Base-by-base conservation (phyloP, 2,329 filamentous ascomycete species). In the Simplicillium aogashimaense region DNA sequence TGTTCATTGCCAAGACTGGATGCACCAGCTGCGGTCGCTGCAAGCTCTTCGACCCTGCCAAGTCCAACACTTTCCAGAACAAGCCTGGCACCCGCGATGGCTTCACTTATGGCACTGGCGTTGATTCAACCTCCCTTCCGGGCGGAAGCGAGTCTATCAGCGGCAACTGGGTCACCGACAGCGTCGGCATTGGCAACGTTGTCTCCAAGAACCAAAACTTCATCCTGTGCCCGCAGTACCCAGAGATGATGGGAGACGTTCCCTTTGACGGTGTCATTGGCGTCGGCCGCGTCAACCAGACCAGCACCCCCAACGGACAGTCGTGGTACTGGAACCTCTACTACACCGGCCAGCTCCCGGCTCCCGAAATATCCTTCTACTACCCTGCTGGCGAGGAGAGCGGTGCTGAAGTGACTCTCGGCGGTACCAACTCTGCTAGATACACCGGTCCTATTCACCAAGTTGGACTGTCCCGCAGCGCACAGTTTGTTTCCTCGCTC, bases 181-280 rank as follows among this genome's bases (percentile, higher is more conserved):
- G 44, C 2, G 50, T 61, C 13, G 42, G 48, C 29, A 50, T 62
- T 34, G 49, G 41, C 29, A 44, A 45, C 12, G 44, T 54, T 13
- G 17, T 38, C 2, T 47, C 50, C 1, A 16, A 38, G 7, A 43
- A 47, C 38, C 57, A 60, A 45, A 36, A 50, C 12, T 57, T 62
- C 30, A 37, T 59, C 7, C 45, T 59, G 8, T 59, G 54, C 40
- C 49, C 59, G 29, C 40, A 43, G 7, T 60, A 57, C 46, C 47
- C 51, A 6, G 43, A 50, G 2, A 46, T 47, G 7, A 42, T 59
- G n/a, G 46, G 47, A 3, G 40, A 48, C 3, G 50, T 55, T 29
- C 48, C 49, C 3, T 43, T 48, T 25, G 57, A 60, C 33, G 58
- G 58, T 29, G 54, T 62, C 36, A 48, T 63, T 32, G 60, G 60